Conservation (phyloP, 495 filamentous ascomycete genomes). For the Lasiosphaeriaceae sp. region DNA sequence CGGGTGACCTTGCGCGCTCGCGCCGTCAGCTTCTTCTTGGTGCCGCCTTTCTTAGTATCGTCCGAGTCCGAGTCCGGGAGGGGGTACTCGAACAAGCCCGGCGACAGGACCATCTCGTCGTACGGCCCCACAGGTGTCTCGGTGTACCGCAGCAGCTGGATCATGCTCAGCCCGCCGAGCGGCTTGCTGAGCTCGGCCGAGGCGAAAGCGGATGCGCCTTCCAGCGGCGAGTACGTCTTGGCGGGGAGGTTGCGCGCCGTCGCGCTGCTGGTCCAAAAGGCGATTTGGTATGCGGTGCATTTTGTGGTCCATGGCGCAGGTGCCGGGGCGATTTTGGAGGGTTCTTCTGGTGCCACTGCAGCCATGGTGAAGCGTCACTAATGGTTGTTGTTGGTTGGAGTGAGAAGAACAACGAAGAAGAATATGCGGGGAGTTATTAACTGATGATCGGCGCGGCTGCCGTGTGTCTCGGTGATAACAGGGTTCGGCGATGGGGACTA, state of each 20-base stretch:
- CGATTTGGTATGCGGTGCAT: conserved; percentile 34
- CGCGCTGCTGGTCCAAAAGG: conserved; percentile 27
- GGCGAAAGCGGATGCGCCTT: conserved; percentile 30
- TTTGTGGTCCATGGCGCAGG: conserved; percentile 42
- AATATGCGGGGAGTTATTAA: no score
- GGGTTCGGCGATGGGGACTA: no score
- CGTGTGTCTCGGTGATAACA: no score
- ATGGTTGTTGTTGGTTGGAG: no score
- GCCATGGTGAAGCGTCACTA: no score
- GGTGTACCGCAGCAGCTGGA: conserved; percentile 46
- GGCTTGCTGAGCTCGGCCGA: conserved; percentile 27
- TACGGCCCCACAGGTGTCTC: conserved; percentile 49
- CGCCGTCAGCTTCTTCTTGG: conserved; percentile 14
- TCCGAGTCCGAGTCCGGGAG: conserved; percentile 14
- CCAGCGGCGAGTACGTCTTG: conserved; percentile 40
- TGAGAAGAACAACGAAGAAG: no score
- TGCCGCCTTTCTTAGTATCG: background rate
- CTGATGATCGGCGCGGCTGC: no score
- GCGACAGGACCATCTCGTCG: conserved; percentile 46
- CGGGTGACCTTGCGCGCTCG: conserved; percentile 34
- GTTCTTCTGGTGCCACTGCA: background rate
- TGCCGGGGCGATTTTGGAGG: conserved; percentile 14
- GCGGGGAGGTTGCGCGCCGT: conserved; percentile 22
- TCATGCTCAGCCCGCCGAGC: conserved; percentile 41
- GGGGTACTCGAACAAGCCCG: conserved; percentile 39